phyloP scores from a whole-genome alignment of 192 early-diverging fungal species.

The Chytriomyces hyalinus region DNA sequence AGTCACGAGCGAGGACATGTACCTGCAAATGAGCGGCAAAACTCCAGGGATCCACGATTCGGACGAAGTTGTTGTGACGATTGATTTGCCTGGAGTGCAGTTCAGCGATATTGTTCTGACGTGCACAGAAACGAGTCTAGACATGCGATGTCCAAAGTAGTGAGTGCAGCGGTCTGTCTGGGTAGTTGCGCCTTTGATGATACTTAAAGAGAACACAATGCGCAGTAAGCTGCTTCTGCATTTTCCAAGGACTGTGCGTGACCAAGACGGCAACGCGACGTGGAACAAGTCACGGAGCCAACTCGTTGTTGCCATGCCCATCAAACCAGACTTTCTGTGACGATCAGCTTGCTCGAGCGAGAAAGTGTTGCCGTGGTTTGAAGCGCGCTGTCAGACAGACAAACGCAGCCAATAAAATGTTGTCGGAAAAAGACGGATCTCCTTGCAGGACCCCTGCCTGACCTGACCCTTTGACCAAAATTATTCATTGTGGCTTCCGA shows the following conservation, averaged over 20 bases:
- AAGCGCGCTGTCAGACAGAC: too few species aligned
- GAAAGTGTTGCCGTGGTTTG: too few species aligned
- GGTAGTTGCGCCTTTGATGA: not conserved
- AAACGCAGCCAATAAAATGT: too few species aligned
- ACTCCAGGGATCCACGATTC: slow-evolving; percentile 14
- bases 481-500: too few species aligned
- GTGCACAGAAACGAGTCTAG: slow-evolving; percentile 18
- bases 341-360: too few species aligned
- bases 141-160: slow-evolving; percentile 35
- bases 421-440: too few species aligned
- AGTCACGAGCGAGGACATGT: slow-evolving; percentile 37
- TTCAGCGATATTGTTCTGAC: slow-evolving; percentile 28
- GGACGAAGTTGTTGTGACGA: slow-evolving; percentile 27
- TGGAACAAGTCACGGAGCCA: slow-evolving; percentile 12
- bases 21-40: slow-evolving; percentile 32
- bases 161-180: not conserved
- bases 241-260: slow-evolving; percentile 20
- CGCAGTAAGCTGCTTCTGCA: slow-evolving; percentile 26
- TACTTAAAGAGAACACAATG: not conserved
- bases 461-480: too few species aligned
- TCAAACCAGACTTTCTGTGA: not conserved
- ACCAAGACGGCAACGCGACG: slow-evolving; percentile 17
- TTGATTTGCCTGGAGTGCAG: slow-evolving; percentile 21
- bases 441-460: too few species aligned
- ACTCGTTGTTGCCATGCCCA: slow-evolving; percentile 16